These are phyloP conservation scores for Reutealis trisperma DNA, from an alignment of 345 rosid species.

Conservation along the genomic window DNA sequence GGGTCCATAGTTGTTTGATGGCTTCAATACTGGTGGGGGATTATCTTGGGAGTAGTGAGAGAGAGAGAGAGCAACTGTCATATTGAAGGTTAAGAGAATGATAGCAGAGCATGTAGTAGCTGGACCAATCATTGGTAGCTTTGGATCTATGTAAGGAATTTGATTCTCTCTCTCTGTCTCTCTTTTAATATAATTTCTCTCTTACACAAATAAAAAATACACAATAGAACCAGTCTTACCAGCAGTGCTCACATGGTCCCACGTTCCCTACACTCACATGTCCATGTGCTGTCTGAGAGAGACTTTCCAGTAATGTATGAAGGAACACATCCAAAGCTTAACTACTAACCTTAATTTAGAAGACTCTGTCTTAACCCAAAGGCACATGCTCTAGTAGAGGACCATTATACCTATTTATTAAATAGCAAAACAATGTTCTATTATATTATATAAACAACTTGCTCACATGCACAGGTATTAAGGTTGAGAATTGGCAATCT, in stretches of 20 bases:
- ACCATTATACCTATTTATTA: slow-evolving; percentile 16
- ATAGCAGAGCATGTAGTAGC: slow-evolving; percentile 24
- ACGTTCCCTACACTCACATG: slow-evolving; percentile 52
- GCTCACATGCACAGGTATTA: slow-evolving; percentile 20
- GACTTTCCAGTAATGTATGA: slow-evolving; percentile 49
- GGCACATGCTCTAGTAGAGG: slow-evolving; percentile 30
- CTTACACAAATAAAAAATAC: too few relatives aligned
- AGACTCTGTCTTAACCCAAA: slow-evolving; percentile 27
- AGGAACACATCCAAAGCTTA: neutral
- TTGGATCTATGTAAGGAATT: slow-evolving; percentile 33
- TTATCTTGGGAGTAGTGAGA: slow-evolving; percentile 20
- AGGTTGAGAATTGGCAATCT: too few relatives aligned
- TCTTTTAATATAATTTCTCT: too few relatives aligned
- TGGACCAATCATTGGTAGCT: slow-evolving; percentile 39
- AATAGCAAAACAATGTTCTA: slow-evolving; percentile 4
- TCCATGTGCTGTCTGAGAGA: slow-evolving; percentile 65
- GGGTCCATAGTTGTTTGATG: slow-evolving; percentile 11
- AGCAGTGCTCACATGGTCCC: slow-evolving; percentile 64
- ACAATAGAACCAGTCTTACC: slow-evolving; percentile 20
- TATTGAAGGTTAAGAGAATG: slow-evolving; percentile 16
- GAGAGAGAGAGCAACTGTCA: slow-evolving; percentile 21
- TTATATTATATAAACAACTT: neutral
- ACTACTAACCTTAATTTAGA: slow-evolving; percentile 23
- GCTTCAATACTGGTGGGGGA: slow-evolving; percentile 6
- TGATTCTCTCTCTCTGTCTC: slow-evolving; percentile 35